Conservation (phyloP, 148 eudicot genomes). For the Camellia lanceoleosa region DNA sequence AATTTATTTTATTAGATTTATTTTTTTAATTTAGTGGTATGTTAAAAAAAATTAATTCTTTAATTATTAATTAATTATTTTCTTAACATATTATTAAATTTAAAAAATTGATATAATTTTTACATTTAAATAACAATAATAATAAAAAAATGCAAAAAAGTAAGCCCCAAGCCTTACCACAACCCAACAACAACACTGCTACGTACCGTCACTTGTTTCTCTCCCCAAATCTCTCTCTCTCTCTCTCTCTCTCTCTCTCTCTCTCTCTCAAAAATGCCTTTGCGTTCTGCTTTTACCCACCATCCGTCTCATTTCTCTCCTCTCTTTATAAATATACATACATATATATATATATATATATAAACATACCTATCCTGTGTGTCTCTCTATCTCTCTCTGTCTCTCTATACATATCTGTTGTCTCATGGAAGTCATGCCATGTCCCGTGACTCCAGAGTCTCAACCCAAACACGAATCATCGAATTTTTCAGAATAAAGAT, state of each 20-base stretch:
- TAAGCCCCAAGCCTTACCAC: too few species aligned
- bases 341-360: too few species aligned
- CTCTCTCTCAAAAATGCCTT: neutral
- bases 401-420: too few species aligned
- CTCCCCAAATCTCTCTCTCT: neutral
- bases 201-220: neutral
- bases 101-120: too few species aligned
- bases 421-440: conserved; percentile 33
- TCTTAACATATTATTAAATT: too few species aligned
- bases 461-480: conserved; percentile 11
- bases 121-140: neutral
- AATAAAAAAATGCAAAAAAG: neutral
- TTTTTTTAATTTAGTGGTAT: too few species aligned
- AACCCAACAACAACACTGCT: neutral
- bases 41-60: too few species aligned
- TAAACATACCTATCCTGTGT: too few species aligned
- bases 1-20: too few species aligned
- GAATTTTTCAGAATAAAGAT: neutral
- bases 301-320: neutral
- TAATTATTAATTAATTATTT: too few species aligned
- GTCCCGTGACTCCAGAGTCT: conserved; percentile 31
- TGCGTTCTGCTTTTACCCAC: conserved; percentile 10
- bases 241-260: conserved; percentile 1
- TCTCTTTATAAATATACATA: neutral
- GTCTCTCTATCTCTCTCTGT: too few species aligned